phyloP scores from a whole-genome alignment of 768 basidiomycete species.

The Sporobolomyces phaffii region DNA sequence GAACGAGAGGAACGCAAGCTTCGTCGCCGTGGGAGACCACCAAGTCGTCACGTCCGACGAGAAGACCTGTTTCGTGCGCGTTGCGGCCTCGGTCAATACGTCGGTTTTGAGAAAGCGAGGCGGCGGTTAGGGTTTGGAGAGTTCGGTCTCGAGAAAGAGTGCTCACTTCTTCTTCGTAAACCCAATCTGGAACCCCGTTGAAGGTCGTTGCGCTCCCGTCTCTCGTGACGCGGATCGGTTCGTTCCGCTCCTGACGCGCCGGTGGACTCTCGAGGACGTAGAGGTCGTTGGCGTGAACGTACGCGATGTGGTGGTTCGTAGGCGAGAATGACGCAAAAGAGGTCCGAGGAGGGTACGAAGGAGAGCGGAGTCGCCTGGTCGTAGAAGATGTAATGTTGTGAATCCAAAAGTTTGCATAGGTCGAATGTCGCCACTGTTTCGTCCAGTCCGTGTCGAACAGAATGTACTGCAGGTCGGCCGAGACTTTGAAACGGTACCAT shows the following conservation, averaged over 20 bases:
- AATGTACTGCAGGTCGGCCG: constrained; percentile 83
- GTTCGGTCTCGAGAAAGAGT: background rate
- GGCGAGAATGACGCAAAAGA: constrained; percentile 80
- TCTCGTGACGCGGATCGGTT: constrained; percentile 64
- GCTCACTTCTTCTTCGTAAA: constrained; percentile 82
- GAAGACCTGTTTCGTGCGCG: constrained; percentile 3
- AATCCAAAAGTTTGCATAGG: constrained; percentile 87
- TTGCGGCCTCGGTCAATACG: too few species aligned
- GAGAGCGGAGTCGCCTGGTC: constrained; percentile 61
- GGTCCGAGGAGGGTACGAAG: constrained; percentile 55
- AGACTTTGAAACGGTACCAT: constrained; percentile 54
- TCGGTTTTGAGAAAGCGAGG: too few species aligned
- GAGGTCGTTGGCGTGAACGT: constrained; percentile 79
- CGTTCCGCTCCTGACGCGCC: constrained; percentile 4
- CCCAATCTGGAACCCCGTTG: constrained; percentile 96
- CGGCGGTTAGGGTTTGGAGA: too few species aligned
- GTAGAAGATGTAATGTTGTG: constrained; percentile 64
- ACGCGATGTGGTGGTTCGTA: constrained; percentile 72
- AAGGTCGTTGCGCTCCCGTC: constrained; percentile 78
- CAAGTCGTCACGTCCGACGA: constrained; percentile 64
- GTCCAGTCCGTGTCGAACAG: constrained; percentile 67
- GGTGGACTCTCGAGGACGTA: constrained; percentile 53
- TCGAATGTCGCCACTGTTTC: constrained; percentile 95
- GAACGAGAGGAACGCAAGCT: constrained; percentile 73
- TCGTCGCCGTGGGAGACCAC: constrained; percentile 75